A percentile compares a stretch with the other conserved stretches of the same genome.
These are phyloP conservation scores for Oryza coarctata DNA, from an alignment of 176 grass and related monocot species.

Conservation along the genomic window DNA sequence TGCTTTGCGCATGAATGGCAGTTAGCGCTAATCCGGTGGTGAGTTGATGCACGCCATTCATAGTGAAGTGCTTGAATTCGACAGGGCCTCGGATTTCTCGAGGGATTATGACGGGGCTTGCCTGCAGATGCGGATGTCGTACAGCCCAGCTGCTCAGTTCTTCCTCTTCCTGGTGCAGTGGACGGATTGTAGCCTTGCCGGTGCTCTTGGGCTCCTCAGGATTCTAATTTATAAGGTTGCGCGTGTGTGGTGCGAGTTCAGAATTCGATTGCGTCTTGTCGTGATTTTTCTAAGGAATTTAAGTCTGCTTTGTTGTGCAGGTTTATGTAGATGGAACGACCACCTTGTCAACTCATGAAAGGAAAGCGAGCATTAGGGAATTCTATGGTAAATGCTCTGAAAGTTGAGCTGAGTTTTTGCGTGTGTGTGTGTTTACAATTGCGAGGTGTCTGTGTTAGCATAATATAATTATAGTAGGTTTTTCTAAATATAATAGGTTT, in stretches of 20 bases:
- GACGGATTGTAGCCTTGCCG: constrained; percentile 90
- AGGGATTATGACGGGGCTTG: constrained; percentile 86
- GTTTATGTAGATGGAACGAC: constrained; percentile 94
- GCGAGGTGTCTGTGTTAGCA: too few species aligned
- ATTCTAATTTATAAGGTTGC: constrained; percentile 81
- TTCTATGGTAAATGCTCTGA: constrained; percentile 67
- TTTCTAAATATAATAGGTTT: too few species aligned
- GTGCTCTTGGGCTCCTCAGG: constrained; percentile 80
- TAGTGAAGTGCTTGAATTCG: background rate
- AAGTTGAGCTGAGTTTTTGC: background rate
- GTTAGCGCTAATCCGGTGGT: background rate
- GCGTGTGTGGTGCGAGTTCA: background rate
- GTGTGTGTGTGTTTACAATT: background rate
- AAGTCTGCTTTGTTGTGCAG: constrained; percentile 21
- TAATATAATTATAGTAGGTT: too few species aligned
- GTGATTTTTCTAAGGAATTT: background rate
- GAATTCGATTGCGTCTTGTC: background rate
- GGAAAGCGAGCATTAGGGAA: constrained; percentile 89
- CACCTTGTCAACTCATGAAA: constrained; percentile 94
- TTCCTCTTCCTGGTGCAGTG: constrained; percentile 94
- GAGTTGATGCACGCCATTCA: background rate
- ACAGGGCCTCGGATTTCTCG: constrained; percentile 81
- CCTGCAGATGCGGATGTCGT: constrained; percentile 92
- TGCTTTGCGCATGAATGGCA: constrained; percentile 9
- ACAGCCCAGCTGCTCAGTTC: constrained; percentile 72